Base-by-base conservation (phyloP, 495 filamentous ascomycete genomes). In the Tuber brumale region DNA sequence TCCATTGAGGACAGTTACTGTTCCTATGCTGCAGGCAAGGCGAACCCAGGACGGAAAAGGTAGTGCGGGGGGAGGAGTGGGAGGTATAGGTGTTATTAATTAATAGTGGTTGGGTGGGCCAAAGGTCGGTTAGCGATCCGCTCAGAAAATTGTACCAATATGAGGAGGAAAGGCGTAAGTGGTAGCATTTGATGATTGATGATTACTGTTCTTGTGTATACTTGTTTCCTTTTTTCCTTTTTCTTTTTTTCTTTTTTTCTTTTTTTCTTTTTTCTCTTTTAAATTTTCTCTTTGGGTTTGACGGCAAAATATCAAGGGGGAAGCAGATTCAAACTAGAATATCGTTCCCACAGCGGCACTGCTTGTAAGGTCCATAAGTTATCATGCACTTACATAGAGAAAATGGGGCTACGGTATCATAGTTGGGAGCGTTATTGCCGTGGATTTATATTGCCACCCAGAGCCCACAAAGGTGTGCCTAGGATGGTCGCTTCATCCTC, bases 1-100 rank as follows among this genome's bases (percentile, higher is more conserved):
- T 90, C 93, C 9, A 97, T 99, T 84, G 94, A 93, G 87, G 95
- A 99, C 83, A 89, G 89, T 81, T 95, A 88, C 84, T 99, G 95
- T 37, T 80, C 80, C 45, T 83, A 83, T 72, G 75, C 81, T 4
- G 81, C 81, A 19, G 73, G 73, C 14, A 82, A 80, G 41, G 70
- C 71, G 44, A 39, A 75, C 14, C 79, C 78, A 1, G 78, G 78
- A 16, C 76, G 78, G 42, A 80, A 79, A 31, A 76, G 79, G 10
- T 80, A 66, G 57, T 19, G 27, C 27, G 27, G 51, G 51, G 6
- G 10, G 27, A 35, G 57, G 27, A 35, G 57, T 66, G 27, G 27
- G 27, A 35, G 27, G 14, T 66, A 14, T 18, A 2, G 14, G 27
- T 66, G 31, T 66, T 66, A 18, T 66, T 66, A 35, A 35, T 61